Base-by-base conservation (phyloP, 2,329 filamentous ascomycete species). In the Alternaria panax region DNA sequence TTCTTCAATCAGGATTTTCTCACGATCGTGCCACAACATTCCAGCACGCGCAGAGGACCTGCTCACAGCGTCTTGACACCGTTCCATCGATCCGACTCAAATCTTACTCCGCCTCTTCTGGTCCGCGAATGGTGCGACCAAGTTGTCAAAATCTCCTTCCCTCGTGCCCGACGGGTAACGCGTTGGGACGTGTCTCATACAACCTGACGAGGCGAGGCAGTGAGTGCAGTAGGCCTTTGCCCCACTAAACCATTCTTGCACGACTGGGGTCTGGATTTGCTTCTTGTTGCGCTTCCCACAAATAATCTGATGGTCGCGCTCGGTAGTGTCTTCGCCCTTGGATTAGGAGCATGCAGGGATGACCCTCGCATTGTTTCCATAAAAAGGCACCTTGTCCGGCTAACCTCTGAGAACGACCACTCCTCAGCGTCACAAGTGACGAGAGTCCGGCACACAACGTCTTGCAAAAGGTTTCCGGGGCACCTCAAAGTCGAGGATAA, bases 91-190 rank as follows among this genome's bases (percentile, higher is more conserved):
- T 43, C 55, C 48, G 48, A 27, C 20, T 46, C 22, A 38, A 56
- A 50, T 14, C 16, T 41, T 25, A 24, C 24, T 32, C 47, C 40
- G 16, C 32, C 18, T 6, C 25, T 22, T 27, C 18, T 12, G 42
- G 18, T 51, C 38, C 59, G 48, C 53, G 56, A 54, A 38, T 42
- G 22, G 71, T 75, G 54, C 63, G 28, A 71, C 69, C 34, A 57
- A 34, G 48, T 54, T 74, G 67, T 72, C 70, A 72, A 71, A 68
- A 70, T 68, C 68, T 64, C 54, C 25, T 27, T 54, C 40, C 46
- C 48, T 59, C 50, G 52, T 62, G 56, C 54, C 50, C 51, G 54
- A 54, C 50, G 54, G 52, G 54, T 61, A 50, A 52, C 46, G 57
- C 59, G 45, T 54, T 47, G 42, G 30, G 24, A 51, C 46, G 22